phyloP scores from a whole-genome alignment of 495 filamentous ascomycete species.

The Neurospora sp. region DNA sequence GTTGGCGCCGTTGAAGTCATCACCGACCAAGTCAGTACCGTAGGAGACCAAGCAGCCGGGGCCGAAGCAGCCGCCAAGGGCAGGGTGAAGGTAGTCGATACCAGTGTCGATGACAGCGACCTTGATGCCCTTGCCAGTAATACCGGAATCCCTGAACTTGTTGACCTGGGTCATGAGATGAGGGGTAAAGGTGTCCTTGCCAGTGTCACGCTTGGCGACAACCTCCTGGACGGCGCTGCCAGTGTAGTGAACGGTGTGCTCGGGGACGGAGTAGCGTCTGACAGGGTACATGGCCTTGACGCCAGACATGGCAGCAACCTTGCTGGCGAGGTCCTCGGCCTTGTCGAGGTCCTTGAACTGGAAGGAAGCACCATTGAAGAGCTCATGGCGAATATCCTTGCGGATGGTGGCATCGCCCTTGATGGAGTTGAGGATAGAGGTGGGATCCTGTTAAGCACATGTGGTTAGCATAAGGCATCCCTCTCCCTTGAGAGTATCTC shows the following conservation, averaged over 20 bases:
- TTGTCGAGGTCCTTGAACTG: constrained; percentile 33
- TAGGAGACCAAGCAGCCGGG: constrained; percentile 44
- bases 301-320: constrained; percentile 28
- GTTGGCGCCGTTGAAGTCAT: constrained; percentile 34
- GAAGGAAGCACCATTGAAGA: constrained; percentile 41
- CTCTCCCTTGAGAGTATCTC: neutral
- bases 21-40: constrained; percentile 44
- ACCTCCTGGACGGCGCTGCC: constrained; percentile 21
- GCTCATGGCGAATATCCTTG: constrained; percentile 33
- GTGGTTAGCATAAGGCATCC: constrained; percentile 4
- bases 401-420: constrained; percentile 31
- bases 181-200: constrained; percentile 30
- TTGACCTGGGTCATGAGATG: constrained; percentile 42
- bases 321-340: constrained; percentile 29
- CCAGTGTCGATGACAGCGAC: constrained; percentile 40
- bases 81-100: constrained; percentile 48
- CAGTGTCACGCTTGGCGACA: constrained; percentile 20
- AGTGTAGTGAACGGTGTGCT: constrained; percentile 35
- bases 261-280: constrained; percentile 30
- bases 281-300: constrained; percentile 41
- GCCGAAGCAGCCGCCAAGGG: constrained; percentile 48
- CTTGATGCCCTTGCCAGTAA: constrained; percentile 37
- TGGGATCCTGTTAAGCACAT: constrained; percentile 21
- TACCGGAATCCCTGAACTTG: constrained; percentile 33
- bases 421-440: constrained; percentile 28